Evolutionary conservation across 2,329 filamentous ascomycete genomes (phyloP), one percentile per base, ranked within the genome.

Genomic region (Neocatenulostroma microsporum): DNA sequence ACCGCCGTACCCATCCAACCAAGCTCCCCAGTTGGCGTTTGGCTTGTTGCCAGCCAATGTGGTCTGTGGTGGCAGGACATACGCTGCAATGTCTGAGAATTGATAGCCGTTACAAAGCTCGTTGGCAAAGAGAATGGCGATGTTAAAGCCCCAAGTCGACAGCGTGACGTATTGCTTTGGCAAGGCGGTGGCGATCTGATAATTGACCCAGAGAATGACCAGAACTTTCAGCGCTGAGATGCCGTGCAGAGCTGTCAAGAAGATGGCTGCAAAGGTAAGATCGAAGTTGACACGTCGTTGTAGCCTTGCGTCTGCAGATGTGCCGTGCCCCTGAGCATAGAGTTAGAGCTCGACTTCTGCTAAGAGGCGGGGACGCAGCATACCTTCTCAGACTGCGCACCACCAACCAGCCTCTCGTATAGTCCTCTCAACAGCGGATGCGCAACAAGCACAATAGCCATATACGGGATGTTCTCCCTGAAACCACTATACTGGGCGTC

Each of bases 141-240:
- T 75, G 53, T 94, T 95, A 68, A 95, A 96, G 3, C 77, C 61
- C 91, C 93, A 98, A 0, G 89, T 94, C 6, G 74, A 78, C 3
- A 67, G 67, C 0, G 88, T 87, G 1, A 94, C 67, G 47, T 80
- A 81, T 19, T 70, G 64, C 41, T 75, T 76, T 8, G 87, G 85
- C 10, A 94, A 61, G 26, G 64, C 64, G 5, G 76, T 94, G 10
- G 79, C 84, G 26, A 98, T 69, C 40, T 74, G 74, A 64, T 83
- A 95, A 61, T 98, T 98, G 47, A 82, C 55, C 46, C 75, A 83
- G 10, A 98, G 65, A 35, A 98, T 94, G 0, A 70, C 44, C 2
- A 95, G 61, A 12, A 98, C 75, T 61, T 98, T 98, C 47, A 84
- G 61, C 0, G 80, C 75, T 0, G 89, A 95, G 36, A 93, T 73